Percentiles rank a stretch among this genome's conserved stretches.
These are phyloP conservation scores for Lizonia empirigonia DNA, from an alignment of 2,329 filamentous ascomycete species.

Conservation along the genomic window DNA sequence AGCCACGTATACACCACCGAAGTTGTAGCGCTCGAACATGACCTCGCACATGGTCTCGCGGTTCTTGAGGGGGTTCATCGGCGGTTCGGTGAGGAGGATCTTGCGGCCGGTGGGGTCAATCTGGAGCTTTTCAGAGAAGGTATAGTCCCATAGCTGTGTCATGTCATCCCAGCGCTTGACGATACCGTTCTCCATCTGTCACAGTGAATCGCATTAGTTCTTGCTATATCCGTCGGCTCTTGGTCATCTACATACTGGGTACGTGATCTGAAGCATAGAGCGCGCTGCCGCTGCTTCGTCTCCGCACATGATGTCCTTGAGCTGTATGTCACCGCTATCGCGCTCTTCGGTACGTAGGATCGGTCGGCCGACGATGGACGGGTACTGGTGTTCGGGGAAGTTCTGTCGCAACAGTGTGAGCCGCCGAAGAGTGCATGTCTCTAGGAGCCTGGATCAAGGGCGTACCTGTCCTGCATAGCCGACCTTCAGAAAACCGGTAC, in stretches of 20 bases:
- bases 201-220: slow-evolving; percentile 37
- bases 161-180: slow-evolving; percentile 99
- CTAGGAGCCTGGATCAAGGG: slow-evolving; percentile 5
- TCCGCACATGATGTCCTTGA: slow-evolving; percentile 99
- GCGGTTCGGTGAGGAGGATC: slow-evolving; percentile 95
- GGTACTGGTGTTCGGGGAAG: slow-evolving; percentile 98
- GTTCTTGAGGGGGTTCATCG: slow-evolving; percentile 97
- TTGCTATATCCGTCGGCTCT: slow-evolving; percentile 19
- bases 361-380: slow-evolving; percentile 95
- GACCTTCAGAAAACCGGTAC: slow-evolving; percentile 99
- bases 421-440: not conserved
- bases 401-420: slow-evolving; percentile 63
- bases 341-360: slow-evolving; percentile 96
- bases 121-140: slow-evolving; percentile 96
- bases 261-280: slow-evolving; percentile 97
- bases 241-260: slow-evolving; percentile 67
- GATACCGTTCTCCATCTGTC: slow-evolving; percentile 96
- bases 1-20: slow-evolving; percentile 96
- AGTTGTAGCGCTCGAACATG: slow-evolving; percentile 97
- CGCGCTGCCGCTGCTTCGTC: slow-evolving; percentile 95
- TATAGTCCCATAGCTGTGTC: slow-evolving; percentile 99
- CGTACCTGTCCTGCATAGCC: slow-evolving; percentile 89
- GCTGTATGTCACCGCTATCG: slow-evolving; percentile 69
- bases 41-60: slow-evolving; percentile 98
- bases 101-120: slow-evolving; percentile 90